Evolutionary conservation across 768 basidiomycete genomes (phyloP).

Genomic region (Termitomyces eurrhizus): DNA sequence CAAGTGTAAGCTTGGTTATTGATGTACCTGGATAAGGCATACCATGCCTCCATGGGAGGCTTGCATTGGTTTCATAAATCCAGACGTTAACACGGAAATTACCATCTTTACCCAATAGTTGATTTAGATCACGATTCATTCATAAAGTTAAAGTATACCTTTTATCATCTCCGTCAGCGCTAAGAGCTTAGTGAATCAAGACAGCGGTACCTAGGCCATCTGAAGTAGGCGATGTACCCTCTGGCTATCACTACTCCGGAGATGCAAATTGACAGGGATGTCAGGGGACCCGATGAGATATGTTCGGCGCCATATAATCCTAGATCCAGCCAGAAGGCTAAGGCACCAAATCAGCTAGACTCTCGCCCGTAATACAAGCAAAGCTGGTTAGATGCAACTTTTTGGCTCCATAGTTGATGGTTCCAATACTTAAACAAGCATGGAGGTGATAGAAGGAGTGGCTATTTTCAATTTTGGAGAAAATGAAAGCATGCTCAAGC

Average conservation of each 20-base stretch:
- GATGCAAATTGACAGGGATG: background rate
- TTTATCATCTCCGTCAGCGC: background rate
- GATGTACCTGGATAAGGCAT: background rate
- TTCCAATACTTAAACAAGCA: background rate
- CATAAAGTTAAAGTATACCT: background rate
- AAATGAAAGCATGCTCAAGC: background rate
- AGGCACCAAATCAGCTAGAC: background rate
- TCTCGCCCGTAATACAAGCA: background rate
- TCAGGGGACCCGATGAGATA: background rate
- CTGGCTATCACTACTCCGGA: background rate
- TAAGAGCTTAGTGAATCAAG: background rate
- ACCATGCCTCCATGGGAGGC: background rate
- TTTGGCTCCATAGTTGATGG: background rate
- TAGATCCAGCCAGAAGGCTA: background rate
- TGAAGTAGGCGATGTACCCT: background rate
- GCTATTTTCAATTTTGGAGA: background rate
- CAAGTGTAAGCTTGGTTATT: too few relatives aligned
- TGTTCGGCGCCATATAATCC: background rate
- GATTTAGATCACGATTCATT: background rate
- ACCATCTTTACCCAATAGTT: background rate
- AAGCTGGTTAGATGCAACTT: background rate
- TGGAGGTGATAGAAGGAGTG: background rate
- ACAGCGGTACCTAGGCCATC: background rate
- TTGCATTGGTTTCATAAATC: background rate
- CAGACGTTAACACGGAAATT: background rate